Evolutionary conservation across 2,329 filamentous ascomycete species (phyloP), one percentile per base, ranked within the genome.

Genomic region (Coleophoma cylindrospora): DNA sequence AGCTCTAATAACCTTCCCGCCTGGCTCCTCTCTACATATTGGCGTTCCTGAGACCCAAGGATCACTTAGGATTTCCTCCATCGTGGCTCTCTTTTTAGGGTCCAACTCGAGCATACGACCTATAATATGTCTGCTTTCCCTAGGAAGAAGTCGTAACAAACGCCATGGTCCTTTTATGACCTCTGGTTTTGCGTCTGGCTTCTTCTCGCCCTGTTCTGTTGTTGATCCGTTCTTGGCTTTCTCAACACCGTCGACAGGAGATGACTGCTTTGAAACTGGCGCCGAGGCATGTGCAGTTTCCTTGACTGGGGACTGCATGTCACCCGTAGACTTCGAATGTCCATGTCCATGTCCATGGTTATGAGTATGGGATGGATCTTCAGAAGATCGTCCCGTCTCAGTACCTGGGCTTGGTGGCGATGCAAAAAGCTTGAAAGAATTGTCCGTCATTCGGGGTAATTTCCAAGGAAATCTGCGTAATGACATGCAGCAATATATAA

Each of bases 401-500:
- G 71, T 74, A 2, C 87, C 88, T 0, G 88, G 87, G 3, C 91
- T 89, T 1, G 92, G 91, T 8, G 88, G 80, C 1, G 94, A 83
- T 13, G 92, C 85, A 65, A 99, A 99, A 1, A 99, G 79, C 62
- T 92, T 91, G 71, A 89, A 99, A 0, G 91, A 96, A 67, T 95
- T 97, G 67, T 99, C 94, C 3, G 89, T 89, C 66, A 91, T 74
- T 38, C 91, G 83, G 4, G 94, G 94, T 34, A 95, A 84, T 72
- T 99, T 99, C 94, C 94, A 99, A 0, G 94, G 94, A 64, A 99
- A 99, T 34, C 94, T 78, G 19, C 94, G 81, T 40, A 99, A 75
- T 5, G 90, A 94, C 94, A 99, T 99, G 74, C 94, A 99, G 70
- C 94, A 97, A 71, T 92, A 99, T 49, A 99, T 97, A 60, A 99